These are phyloP conservation scores for Exophiala calicioides DNA, from an alignment of 2,329 filamentous ascomycete species.

Conservation along the genomic window DNA sequence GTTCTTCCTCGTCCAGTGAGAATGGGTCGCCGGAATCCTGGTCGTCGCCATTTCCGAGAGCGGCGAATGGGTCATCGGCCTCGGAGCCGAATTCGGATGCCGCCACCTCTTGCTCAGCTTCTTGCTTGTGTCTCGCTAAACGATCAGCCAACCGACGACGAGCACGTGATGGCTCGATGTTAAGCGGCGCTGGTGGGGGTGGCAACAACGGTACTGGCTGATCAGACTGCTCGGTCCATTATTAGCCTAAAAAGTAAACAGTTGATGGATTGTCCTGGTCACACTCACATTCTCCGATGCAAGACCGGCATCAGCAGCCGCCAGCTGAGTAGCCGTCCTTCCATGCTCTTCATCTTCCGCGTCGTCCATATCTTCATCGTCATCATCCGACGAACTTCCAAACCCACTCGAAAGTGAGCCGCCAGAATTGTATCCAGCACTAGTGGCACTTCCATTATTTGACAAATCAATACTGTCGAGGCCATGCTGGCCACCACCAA, in stretches of 20 bases:
- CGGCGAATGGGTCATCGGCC: constrained; percentile 31
- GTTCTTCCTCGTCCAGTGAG: constrained; percentile 32
- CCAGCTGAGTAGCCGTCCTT: constrained; percentile 22
- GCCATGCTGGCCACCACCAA: constrained; percentile 63
- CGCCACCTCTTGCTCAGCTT: constrained; percentile 36
- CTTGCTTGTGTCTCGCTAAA: constrained; percentile 68
- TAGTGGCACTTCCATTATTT: constrained; percentile 65
- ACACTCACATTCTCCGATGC: constrained; percentile 68
- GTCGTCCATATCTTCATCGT: constrained; percentile 90
- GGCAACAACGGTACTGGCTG: constrained; percentile 46
- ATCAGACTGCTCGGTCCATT: constrained; percentile 34
- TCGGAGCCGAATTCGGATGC: constrained; percentile 34
- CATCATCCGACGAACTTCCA: constrained; percentile 91
- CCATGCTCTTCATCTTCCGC: constrained; percentile 27
- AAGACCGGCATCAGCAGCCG: constrained; percentile 28
- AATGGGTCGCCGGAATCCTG: constrained; percentile 35
- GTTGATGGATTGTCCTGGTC: constrained; percentile 33
- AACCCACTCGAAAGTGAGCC: constrained; percentile 84
- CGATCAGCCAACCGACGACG: constrained; percentile 87
- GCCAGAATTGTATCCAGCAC: constrained; percentile 70
- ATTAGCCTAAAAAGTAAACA: constrained; percentile 53
- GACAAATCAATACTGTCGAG: constrained; percentile 67
- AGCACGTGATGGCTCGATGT: constrained; percentile 82
- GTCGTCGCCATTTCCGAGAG: constrained; percentile 44
- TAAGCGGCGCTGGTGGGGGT: constrained; percentile 73